Conservation (phyloP, 331 rosid species). For the Quercus tomentella region DNA sequence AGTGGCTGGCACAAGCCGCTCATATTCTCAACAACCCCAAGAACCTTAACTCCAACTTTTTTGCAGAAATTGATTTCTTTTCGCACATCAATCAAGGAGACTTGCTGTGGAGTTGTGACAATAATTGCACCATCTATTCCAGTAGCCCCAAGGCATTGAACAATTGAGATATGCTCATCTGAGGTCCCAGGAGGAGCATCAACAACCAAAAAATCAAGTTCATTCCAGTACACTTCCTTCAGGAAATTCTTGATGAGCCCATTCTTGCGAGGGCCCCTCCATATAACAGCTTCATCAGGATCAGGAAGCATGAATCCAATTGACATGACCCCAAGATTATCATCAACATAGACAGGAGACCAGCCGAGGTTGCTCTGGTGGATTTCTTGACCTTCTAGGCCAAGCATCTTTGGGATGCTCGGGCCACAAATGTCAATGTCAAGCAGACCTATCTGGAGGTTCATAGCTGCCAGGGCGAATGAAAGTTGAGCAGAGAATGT, state of each 20-base stretch:
- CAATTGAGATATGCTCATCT: slow-evolving; percentile 86
- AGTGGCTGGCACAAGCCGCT: slow-evolving; percentile 72
- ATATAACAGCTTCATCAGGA: slow-evolving; percentile 80
- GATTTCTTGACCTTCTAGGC: slow-evolving; percentile 86
- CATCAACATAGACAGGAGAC: slow-evolving; percentile 93
- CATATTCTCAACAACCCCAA: slow-evolving; percentile 93
- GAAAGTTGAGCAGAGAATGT: slow-evolving; percentile 91
- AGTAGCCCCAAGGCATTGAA: slow-evolving; percentile 63
- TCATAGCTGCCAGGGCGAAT: slow-evolving; percentile 86
- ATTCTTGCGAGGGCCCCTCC: slow-evolving; percentile 93
- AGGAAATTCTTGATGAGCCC: slow-evolving; percentile 83
- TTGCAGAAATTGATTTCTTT: slow-evolving; percentile 92
- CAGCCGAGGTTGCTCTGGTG: slow-evolving; percentile 97
- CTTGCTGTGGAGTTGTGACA: slow-evolving; percentile 93
- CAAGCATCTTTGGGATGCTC: slow-evolving; percentile 95
- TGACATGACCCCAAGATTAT: slow-evolving; percentile 94
- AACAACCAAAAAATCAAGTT: slow-evolving; percentile 79
- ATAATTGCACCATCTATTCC: slow-evolving; percentile 86
- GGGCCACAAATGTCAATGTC: slow-evolving; percentile 98
- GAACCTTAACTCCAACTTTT: slow-evolving; percentile 70
- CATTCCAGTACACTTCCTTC: slow-evolving; percentile 90
- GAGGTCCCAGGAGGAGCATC: slow-evolving; percentile 99
- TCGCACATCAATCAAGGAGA: slow-evolving; percentile 77
- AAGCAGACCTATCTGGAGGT: slow-evolving; percentile 90
- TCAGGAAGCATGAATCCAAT: slow-evolving; percentile 81